These are phyloP conservation scores for Amylocystis lapponica DNA, from an alignment of 768 basidiomycete species.

Conservation along the genomic window DNA sequence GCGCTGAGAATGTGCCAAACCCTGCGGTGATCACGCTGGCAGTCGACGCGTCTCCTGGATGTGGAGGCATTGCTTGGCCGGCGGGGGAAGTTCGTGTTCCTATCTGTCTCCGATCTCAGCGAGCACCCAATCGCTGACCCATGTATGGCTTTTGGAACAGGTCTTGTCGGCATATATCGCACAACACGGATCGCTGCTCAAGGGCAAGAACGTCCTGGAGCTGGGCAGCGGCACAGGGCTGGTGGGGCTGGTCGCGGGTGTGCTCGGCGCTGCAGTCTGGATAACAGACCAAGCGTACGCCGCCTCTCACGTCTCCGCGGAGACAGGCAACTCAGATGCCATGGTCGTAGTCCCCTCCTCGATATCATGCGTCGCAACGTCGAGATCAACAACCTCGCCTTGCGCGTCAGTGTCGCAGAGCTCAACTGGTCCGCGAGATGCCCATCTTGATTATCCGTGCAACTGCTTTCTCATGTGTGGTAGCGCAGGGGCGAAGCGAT, in stretches of 20 bases:
- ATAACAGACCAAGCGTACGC: constrained; percentile 92
- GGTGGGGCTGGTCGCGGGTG: constrained; percentile 79
- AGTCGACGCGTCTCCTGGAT: constrained; percentile 81
- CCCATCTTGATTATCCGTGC: constrained; percentile 1
- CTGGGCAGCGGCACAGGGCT: constrained; percentile 91
- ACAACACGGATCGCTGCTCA: constrained; percentile 46
- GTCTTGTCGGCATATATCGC: constrained; percentile 75
- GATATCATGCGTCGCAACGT: constrained; percentile 78
- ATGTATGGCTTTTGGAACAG: constrained; percentile 41
- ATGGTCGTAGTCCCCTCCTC: constrained; percentile 55
- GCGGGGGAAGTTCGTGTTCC: constrained; percentile 70
- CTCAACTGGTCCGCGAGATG: constrained; percentile 66
- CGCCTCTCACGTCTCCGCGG: neutral
- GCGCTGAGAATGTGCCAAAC: constrained; percentile 9
- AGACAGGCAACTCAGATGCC: neutral
- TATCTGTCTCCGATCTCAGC: neutral
- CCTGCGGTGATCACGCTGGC: constrained; percentile 44
- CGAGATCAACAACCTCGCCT: constrained; percentile 51
- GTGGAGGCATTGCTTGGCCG: constrained; percentile 91
- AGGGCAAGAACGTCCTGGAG: constrained; percentile 62
- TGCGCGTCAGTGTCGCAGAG: constrained; percentile 55
- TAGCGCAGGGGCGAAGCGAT: constrained; percentile 57
- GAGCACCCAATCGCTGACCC: constrained; percentile 3
- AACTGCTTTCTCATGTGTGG: constrained; percentile 2
- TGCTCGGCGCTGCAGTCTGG: constrained; percentile 61